Percentiles rank a stretch among this genome's conserved stretches.
Evolutionary conservation across 495 filamentous ascomycete genomes (phyloP).

Genomic region (Aspergillus baeticus): DNA sequence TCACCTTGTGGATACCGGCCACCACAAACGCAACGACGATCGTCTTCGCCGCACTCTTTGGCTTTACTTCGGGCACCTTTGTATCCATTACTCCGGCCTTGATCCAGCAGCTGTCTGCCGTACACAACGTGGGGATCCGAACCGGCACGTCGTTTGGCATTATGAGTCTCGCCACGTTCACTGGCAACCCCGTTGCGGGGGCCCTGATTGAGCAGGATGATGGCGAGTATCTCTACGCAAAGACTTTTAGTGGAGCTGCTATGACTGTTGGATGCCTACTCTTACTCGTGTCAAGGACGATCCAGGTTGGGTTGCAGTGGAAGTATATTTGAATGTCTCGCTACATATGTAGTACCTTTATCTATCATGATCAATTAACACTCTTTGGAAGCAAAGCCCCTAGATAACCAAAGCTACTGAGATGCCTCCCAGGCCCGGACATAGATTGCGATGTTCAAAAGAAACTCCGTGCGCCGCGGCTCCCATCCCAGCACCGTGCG

Average conservation of each 20-base stretch:
- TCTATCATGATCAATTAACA: too few relatives aligned
- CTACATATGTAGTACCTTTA: too few relatives aligned
- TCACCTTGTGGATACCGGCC: too few relatives aligned
- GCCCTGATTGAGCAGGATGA: constrained; percentile 25
- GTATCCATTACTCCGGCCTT: constrained; percentile 52
- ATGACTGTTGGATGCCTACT: background rate
- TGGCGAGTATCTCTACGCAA: background rate
- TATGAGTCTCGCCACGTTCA: constrained; percentile 57
- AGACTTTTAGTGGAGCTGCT: background rate
- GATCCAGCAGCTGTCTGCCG: constrained; percentile 60
- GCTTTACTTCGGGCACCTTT: constrained; percentile 63
- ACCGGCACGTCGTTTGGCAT: constrained; percentile 57
- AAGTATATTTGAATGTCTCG: background rate
- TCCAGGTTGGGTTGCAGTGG: background rate
- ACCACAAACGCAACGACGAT: too few relatives aligned
- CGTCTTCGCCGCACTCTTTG: constrained; percentile 60
- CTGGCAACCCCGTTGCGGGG: constrained; percentile 65
- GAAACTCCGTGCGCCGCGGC: constrained; percentile 23
- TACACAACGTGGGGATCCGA: constrained; percentile 63
- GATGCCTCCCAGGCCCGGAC: background rate
- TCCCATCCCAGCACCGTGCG: constrained; percentile 38
- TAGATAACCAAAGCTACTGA: background rate
- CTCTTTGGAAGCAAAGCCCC: too few relatives aligned
- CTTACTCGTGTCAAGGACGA: background rate
- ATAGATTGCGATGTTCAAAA: constrained; percentile 17